These are phyloP conservation scores for Penicillium daleae DNA, from an alignment of 495 filamentous ascomycete genomes.

Conservation along the genomic window DNA sequence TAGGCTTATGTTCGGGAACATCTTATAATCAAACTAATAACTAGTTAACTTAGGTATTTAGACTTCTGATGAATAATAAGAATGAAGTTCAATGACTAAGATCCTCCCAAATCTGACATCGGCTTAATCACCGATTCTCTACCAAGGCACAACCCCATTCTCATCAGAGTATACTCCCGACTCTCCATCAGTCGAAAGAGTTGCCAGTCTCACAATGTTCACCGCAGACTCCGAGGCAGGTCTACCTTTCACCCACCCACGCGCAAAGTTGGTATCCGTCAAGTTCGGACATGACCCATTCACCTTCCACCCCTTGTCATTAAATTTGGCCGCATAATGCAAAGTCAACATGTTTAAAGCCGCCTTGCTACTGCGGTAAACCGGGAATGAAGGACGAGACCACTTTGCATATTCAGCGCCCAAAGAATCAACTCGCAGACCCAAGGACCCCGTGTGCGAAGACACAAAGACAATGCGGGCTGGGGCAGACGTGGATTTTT, in stretches of 20 bases:
- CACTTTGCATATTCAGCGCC: slow-evolving; percentile 13
- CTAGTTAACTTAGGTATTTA: no score
- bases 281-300: slow-evolving; percentile 34
- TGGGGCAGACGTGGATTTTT: slow-evolving; percentile 32
- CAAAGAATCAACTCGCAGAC: slow-evolving; percentile 19
- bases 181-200: slow-evolving; percentile 28
- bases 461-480: slow-evolving; percentile 49
- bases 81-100: neutral
- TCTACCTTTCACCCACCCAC: slow-evolving; percentile 16
- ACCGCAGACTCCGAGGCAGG: slow-evolving; percentile 29
- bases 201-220: slow-evolving; percentile 33
- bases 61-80: neutral
- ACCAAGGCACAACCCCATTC: slow-evolving; percentile 31
- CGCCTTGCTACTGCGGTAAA: slow-evolving; percentile 39
- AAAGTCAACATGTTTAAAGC: slow-evolving; percentile 48
- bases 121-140: neutral
- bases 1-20: slow-evolving; percentile 16
- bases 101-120: neutral
- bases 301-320: slow-evolving; percentile 32
- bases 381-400: slow-evolving; percentile 17
- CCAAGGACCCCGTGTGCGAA: slow-evolving; percentile 39
- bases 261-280: slow-evolving; percentile 28
- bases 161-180: slow-evolving; percentile 28
- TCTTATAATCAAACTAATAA: neutral
- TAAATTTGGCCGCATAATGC: slow-evolving; percentile 27